Evolutionary conservation across 2,329 filamentous ascomycete species (phyloP), one percentile per base, ranked within the genome.

Genomic region (Colletotrichum tropicicola): DNA sequence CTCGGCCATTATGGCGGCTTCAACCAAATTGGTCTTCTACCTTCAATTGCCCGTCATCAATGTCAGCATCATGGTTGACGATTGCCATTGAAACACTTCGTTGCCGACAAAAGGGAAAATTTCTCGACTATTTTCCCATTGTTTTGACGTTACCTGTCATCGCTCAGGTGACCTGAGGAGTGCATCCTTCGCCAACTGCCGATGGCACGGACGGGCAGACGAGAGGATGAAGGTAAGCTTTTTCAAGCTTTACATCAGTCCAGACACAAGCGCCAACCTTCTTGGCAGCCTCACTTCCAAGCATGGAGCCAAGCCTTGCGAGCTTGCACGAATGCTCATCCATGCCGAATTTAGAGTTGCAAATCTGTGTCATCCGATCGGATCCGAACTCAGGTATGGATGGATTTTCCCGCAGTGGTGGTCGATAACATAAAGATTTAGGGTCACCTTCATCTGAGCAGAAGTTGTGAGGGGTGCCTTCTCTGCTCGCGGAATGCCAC

Each of bases 321-420:
- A 23, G 28, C 8, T 43, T 6, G 10, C 5, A 13, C 6, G 17
- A 5, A 17, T 21, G 27, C 17, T 27, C n/a, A 60, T 51, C 43
- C 43, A 37, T 56, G 58, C 30, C 51, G 13, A 3, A 5, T 37
- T 63, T 65, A 61, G 21, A 54, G 61, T 65, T 65, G 61, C 39
- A 43, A 65, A 65, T 65, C 57, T 65, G 61, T 60, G 49, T 65
- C 61, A 65, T 65, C 61, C 57, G 61, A 65, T 65, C 49, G 23
- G 43, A 39, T 51, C 49, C 43, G 25, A 65, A 65, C 49, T 39
- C 23, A 17, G 21, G 9, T 17, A 49, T 19, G 43, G 55, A 60
- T 27, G 25, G 39, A 45, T 55, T 15, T 35, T 23, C 10, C 41
- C 13, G 41, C 39, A 21, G 21, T 15, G 5, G 27, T 27, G 8